phyloP scores from a whole-genome alignment of 164 flowering plant genomes.

The Vitis riparia region DNA sequence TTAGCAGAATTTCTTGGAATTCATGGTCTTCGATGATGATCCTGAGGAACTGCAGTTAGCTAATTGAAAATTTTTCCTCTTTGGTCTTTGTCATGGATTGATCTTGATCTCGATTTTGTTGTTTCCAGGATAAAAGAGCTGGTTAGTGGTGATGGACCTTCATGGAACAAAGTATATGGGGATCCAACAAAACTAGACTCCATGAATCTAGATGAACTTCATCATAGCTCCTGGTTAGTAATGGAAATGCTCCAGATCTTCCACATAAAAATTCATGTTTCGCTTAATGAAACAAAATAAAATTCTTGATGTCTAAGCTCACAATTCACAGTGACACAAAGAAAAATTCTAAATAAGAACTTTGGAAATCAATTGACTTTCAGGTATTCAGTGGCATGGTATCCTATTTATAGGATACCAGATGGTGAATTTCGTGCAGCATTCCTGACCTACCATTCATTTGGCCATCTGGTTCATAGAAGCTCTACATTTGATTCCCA shows the following conservation, averaged over 20 bases:
- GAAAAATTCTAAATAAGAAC: neutral
- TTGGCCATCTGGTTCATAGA: slow-evolving; percentile 55
- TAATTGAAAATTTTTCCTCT: neutral
- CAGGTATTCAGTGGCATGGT: slow-evolving; percentile 93
- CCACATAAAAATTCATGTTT: neutral
- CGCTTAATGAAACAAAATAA: neutral
- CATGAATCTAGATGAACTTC: slow-evolving; percentile 50
- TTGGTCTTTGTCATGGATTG: neutral
- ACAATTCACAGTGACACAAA: neutral
- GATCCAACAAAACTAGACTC: slow-evolving; percentile 49
- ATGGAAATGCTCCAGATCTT: neutral
- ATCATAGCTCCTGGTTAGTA: slow-evolving; percentile 76
- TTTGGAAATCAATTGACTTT: slow-evolving; percentile 12
- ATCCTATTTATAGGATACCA: slow-evolving; percentile 85
- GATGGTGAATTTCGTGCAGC: slow-evolving; percentile 67
- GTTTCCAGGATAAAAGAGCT: slow-evolving; percentile 62
- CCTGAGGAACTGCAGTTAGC: neutral
- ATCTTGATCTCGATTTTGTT: neutral
- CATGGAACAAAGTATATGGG: slow-evolving; percentile 40
- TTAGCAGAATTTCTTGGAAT: neutral
- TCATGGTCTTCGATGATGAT: neutral
- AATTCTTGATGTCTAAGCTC: neutral
- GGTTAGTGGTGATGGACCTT: slow-evolving; percentile 30
- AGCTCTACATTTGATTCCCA: slow-evolving; percentile 17
- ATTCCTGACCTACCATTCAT: slow-evolving; percentile 82